These are phyloP conservation scores for Arachis monticola DNA, from an alignment of 331 rosid genomes.

Conservation along the genomic window DNA sequence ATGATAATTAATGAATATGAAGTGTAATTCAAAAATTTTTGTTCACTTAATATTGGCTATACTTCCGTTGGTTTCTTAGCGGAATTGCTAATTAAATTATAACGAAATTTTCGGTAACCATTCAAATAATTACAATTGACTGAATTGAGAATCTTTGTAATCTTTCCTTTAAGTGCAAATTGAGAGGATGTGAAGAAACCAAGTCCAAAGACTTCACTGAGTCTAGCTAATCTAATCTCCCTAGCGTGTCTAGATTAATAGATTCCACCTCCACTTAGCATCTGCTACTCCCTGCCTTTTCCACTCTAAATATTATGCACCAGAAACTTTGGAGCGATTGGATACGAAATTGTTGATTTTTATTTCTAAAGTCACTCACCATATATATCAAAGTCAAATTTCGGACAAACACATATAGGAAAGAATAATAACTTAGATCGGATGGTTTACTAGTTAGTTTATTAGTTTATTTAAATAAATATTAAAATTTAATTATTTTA, in stretches of 20 bases:
- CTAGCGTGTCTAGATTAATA: neutral
- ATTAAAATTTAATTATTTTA: too few species aligned
- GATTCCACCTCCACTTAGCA: conserved; percentile 46
- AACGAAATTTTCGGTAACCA: neutral
- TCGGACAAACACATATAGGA: conserved; percentile 17
- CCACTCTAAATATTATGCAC: conserved; percentile 34
- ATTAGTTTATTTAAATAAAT: too few species aligned
- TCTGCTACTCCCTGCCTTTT: conserved; percentile 19
- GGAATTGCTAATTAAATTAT: too few species aligned
- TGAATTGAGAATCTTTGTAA: conserved; percentile 39
- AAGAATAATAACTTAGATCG: too few species aligned
- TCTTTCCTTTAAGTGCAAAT: conserved; percentile 43
- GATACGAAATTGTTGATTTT: neutral
- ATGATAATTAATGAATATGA: too few species aligned
- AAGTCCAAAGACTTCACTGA: conserved; percentile 33
- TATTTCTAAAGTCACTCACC: conserved; percentile 28
- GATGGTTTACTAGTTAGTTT: too few species aligned
- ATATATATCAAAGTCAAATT: conserved; percentile 21
- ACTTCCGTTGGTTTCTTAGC: too few species aligned
- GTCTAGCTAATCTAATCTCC: conserved; percentile 22
- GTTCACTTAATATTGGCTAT: too few species aligned
- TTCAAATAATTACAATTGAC: neutral
- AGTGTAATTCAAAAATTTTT: too few species aligned
- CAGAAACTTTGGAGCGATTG: conserved; percentile 19
- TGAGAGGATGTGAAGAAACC: conserved; percentile 50